These are phyloP conservation scores for Podochytrium sp. DNA, from an alignment of 192 early-diverging fungal genomes.

Conservation along the genomic window DNA sequence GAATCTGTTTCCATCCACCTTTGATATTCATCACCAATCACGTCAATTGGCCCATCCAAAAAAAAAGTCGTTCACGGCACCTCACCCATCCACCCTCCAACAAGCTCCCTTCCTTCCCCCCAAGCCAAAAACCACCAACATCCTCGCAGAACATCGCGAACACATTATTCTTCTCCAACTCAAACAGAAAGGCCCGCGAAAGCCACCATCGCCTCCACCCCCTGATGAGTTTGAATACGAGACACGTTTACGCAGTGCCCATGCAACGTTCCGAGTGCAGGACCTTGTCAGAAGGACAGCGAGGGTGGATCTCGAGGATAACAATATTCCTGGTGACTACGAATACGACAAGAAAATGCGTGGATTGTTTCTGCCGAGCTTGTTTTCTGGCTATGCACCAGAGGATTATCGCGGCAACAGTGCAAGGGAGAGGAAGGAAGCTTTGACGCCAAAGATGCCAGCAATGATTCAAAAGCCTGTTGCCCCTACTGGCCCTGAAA, in stretches of 20 bases:
- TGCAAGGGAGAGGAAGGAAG: background rate
- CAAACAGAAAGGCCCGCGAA: background rate
- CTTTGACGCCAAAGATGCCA: too few relatives aligned
- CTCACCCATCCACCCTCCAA: background rate
- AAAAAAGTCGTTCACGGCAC: constrained; percentile 2
- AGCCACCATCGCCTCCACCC: background rate
- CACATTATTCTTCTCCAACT: background rate
- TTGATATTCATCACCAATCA: background rate
- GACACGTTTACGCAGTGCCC: constrained; percentile 23
- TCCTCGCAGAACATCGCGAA: background rate
- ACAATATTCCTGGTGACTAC: background rate
- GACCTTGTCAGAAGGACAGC: constrained; percentile 2
- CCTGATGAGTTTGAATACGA: constrained; percentile 25
- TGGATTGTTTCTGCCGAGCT: constrained; percentile 22
- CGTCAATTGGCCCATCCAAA: background rate
- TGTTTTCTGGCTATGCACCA: constrained; percentile 24
- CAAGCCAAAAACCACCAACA: background rate
- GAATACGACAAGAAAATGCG: constrained; percentile 29
- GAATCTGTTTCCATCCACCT: background rate
- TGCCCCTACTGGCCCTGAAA: background rate
- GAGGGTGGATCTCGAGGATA: constrained; percentile 11
- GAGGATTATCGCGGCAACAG: background rate
- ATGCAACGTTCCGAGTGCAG: constrained; percentile 11
- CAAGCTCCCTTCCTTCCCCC: background rate
- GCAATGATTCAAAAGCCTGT: background rate